Base-by-base conservation (phyloP, 1,284 basidiomycete species). In the Trametes polyzona region DNA sequence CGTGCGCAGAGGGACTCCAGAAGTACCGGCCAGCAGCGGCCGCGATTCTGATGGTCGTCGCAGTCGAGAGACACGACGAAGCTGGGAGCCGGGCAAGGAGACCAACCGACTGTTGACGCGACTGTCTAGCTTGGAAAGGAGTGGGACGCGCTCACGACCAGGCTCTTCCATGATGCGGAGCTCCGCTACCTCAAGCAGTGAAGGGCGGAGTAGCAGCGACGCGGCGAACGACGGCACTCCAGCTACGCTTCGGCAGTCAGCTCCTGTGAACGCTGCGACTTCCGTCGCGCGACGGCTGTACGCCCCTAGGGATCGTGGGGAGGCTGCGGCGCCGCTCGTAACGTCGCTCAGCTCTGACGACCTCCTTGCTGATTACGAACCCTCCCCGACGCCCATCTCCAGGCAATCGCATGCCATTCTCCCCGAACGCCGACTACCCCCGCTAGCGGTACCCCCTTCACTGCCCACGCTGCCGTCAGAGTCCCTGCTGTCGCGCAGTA, bases 341-440 rank as follows among this genome's bases (percentile, higher is more conserved):
- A 63, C 59, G 36, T 61, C 54, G 21, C 73, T 74, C 49, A 78
- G 77, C 63, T 81, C 75, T 47, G 82, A 73, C 48, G 77, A 75
- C 65, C 79, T 74, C 16, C 42, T 79, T 3, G 73, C 74, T 26
- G 74, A 73, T n/a, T 69, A 83, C 57, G 87, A 88, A 14, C 86
- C 87, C 0, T 88, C 87, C 2, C 87, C 88, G 0, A 87, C 86
- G 0, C 87, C 86, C 33, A 75, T 73, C 4, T 74, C 83, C 8
- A 76, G 84, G 37, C 71, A 71, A 48, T 63, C 61, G 49, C 52
- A 62, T n/a, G 55, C 56, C 16, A 36, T 68, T 27, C 65, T 61
- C 16, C 60, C 67, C 3, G 77, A 78, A 21, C 75, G 76, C 27
- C 69, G 72, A 23, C 68, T 84, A 4, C 78, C 82, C 1, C 69